Percentiles rank a stretch among this genome's conserved stretches.
Evolutionary conservation across 148 eudicot genomes (phyloP).

Genomic region (Dianthus caryophyllus): DNA sequence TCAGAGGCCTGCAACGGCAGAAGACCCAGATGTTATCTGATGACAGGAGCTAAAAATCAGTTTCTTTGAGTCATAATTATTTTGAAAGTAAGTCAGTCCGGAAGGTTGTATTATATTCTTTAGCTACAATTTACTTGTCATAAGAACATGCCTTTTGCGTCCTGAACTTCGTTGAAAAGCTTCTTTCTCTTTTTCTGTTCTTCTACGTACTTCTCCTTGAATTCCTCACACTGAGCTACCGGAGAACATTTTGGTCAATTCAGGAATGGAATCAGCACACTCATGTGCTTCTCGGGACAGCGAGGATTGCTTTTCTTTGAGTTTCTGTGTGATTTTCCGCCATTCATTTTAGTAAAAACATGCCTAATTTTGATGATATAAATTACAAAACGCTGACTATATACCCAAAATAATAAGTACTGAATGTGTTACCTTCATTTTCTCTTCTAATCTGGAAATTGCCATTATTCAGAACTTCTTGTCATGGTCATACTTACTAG

Average conservation of each 20-base stretch:
- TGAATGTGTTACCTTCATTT: constrained; percentile 51
- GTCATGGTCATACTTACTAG: constrained; percentile 64
- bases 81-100: neutral
- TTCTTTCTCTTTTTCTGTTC: constrained; percentile 88
- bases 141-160: constrained; percentile 68
- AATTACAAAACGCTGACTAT: neutral
- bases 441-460: constrained; percentile 48
- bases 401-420: neutral
- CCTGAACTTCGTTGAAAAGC: constrained; percentile 77
- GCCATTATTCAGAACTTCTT: constrained; percentile 64
- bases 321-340: constrained; percentile 37
- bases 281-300: constrained; percentile 83
- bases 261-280: constrained; percentile 77
- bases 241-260: constrained; percentile 49
- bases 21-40: constrained; percentile 94
- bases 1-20: constrained; percentile 86
- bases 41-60: constrained; percentile 26
- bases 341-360: neutral
- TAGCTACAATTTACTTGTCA: neutral
- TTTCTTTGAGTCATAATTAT: constrained; percentile 12
- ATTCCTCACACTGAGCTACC: constrained; percentile 89
- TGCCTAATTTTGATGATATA: no score
- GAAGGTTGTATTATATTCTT: neutral
- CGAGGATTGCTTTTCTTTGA: constrained; percentile 67
- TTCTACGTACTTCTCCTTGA: constrained; percentile 79